Evolutionary conservation across 148 eudicot species (phyloP).

Genomic region (Vaccinium corymbosum): DNA sequence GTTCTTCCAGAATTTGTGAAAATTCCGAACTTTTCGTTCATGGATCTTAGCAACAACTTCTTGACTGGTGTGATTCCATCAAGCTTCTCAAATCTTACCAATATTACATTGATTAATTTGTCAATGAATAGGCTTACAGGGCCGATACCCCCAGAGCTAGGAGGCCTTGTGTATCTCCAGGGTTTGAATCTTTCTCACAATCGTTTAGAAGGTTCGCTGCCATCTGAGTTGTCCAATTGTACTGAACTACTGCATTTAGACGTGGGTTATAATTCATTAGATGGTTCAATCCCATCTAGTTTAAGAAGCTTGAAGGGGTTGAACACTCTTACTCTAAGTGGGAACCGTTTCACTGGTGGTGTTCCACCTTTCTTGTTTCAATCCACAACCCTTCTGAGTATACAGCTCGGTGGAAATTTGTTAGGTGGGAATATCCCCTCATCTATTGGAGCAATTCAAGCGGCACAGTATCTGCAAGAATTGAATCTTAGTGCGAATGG

Average conservation of each 20-base stretch:
- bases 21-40: conserved; percentile 27
- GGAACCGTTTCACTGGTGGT: conserved; percentile 55
- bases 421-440: conserved; percentile 62
- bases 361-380: conserved; percentile 50
- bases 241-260: conserved; percentile 36
- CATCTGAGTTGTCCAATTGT: conserved; percentile 51
- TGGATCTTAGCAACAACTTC: conserved; percentile 60
- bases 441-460: conserved; percentile 39
- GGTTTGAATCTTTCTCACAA: conserved; percentile 52
- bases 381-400: conserved; percentile 34
- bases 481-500: conserved; percentile 60
- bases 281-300: conserved; percentile 53
- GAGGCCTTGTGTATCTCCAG: conserved; percentile 45
- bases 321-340: conserved; percentile 43
- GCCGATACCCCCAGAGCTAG: conserved; percentile 50
- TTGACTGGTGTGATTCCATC: conserved; percentile 50
- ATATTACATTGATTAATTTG: conserved; percentile 45
- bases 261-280: conserved; percentile 47
- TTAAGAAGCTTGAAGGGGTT: conserved; percentile 40
- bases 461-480: conserved; percentile 35
- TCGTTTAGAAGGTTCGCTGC: conserved; percentile 52
- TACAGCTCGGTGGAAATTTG: conserved; percentile 59
- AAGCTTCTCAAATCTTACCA: conserved; percentile 44
- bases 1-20: conserved; percentile 53
- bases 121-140: conserved; percentile 59